Evolutionary conservation across 768 basidiomycete species (phyloP).

Genomic region (Termitomyces sp.): DNA sequence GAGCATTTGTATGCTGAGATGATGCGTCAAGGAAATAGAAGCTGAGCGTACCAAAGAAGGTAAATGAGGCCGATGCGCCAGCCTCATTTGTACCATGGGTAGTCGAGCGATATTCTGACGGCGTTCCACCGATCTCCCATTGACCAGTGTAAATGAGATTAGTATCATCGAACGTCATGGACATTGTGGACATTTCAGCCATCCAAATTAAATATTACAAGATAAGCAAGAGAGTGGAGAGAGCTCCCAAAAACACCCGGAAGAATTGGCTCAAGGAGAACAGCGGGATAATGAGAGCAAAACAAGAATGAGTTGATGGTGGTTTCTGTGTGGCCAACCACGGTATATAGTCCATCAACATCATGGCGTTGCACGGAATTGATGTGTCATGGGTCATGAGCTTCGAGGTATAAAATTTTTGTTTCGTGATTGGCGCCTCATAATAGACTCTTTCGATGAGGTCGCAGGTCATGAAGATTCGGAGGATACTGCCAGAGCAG

Average conservation of each 20-base stretch:
- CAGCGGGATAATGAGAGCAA: neutral
- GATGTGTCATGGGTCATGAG: neutral
- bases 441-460: neutral
- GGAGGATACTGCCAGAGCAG: no score
- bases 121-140: constrained; percentile 9
- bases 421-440: neutral
- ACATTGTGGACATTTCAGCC: neutral
- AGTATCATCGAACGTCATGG: constrained; percentile 10
- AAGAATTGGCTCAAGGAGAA: neutral
- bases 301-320: neutral
- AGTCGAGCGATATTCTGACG: constrained; percentile 6
- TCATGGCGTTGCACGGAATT: neutral
- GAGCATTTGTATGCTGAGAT: neutral
- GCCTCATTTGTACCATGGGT: constrained; percentile 18
- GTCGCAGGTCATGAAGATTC: no score
- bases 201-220: neutral
- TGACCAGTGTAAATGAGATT: constrained; percentile 6
- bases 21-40: neutral
- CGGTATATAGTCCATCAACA: neutral
- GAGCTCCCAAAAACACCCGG: neutral
- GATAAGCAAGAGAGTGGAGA: neutral
- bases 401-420: neutral
- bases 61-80: constrained; percentile 24
- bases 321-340: neutral
- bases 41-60: constrained; percentile 20